Base-by-base conservation (phyloP, 352 stramenopile species). In the Globisporangium megalacanthum region DNA sequence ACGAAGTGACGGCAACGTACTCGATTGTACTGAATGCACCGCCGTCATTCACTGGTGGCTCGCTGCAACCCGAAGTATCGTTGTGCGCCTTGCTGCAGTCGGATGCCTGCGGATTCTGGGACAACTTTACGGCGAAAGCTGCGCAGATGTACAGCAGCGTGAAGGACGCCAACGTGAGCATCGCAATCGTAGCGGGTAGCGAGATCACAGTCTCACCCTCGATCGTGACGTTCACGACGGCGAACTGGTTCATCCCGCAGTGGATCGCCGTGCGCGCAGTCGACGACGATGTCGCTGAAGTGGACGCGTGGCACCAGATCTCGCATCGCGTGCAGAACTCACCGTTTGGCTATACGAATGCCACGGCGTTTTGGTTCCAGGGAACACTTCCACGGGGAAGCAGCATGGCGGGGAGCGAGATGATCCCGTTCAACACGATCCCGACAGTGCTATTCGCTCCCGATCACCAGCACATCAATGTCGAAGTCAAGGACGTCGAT, bases 1-100 rank as follows among this genome's bases (percentile, higher is more conserved):
- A 61, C 1, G 13, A 33, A 15, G 61, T 14, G 10, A 49, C 46
- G 7, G 58, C 60, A 13, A 60, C 46, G 1, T 92, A 90, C 50
- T 63, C 71, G 4, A 77, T 92, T 8, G 79, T 92, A 14, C 56
- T 92, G 2, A 89, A 90, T 48, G 72, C 79, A 0, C 76, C 79
- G 6, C 82, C 82, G 9, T 72, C 66, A 1, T 29, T 20, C 4
- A 31, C 25, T n/a, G 39, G 25, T 5, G 41, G 48, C 6, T 56
- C 54, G 10, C 49, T 64, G 7, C 56, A 47, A 4, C 41, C 68
- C 9, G 64, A 46, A 1, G 44, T 52, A 2, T 67, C 61, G 1
- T 79, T 76, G 48, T 89, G 78, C 44, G 39, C 17, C 0, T 14
- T 57, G 1, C 55, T 46, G 4, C 45, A 69, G 13, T 80, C 72